Base-by-base conservation (phyloP, 164 flowering plant species). In the Tinospora cordifolia region DNA sequence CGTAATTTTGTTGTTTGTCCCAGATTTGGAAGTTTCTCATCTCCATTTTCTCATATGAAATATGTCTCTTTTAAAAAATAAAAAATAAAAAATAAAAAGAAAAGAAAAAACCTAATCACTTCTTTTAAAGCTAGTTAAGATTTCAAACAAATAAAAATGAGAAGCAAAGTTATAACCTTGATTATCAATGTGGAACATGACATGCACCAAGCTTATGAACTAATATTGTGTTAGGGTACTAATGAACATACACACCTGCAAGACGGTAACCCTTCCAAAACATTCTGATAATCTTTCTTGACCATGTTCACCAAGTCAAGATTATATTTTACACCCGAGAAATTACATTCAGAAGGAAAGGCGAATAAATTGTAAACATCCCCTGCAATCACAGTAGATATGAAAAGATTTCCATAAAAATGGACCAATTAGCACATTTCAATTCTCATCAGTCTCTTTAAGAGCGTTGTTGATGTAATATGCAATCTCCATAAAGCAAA, bases 271-370 rank as follows among this genome's bases (percentile, higher is more conserved):
- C 79, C 84, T 71, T 69, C 84, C 76, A 88, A 76, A 47, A 83
- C 57, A 64, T 71, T 79, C 58, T 73, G 72, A 9, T 87, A 40
- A 71, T 84, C 79, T 75, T 85, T 85, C 79, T 90, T 92, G 30
- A 94, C 58, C 62, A 77, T 62, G 21, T 83, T 88, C 69, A 87
- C 94, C 76, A 94, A 77, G 68, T 90, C 88, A 34, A 86, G 93
- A 79, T 75, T 81, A 80, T 89, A 92, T 76, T 82, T 90, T 72
- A 69, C 72, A 63, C 99, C 99, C 27, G 98, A 87, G 81, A 94
- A 94, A 81, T 94, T 94, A 87, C 98, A 94, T 74, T 94, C 99
- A 8, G 99, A 92, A 24, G 98, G 98, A 71, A 92, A 90, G 66
- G 99, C 98, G 81, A 94, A 94, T 76, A 94, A 83, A 74, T 88